These are phyloP conservation scores for Metarhizium brunneum DNA, from an alignment of 2,329 filamentous ascomycete genomes.

Conservation along the genomic window DNA sequence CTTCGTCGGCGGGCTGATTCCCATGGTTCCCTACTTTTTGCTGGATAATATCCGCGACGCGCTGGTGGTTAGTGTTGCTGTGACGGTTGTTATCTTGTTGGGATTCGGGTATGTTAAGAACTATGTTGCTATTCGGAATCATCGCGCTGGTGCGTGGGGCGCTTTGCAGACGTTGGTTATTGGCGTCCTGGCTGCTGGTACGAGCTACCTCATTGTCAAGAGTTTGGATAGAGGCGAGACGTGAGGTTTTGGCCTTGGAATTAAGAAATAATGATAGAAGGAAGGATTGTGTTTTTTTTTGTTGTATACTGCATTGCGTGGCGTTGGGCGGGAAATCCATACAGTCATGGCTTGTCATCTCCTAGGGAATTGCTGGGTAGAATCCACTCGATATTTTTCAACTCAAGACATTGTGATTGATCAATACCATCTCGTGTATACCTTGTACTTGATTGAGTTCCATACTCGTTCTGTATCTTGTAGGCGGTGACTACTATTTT, in stretches of 20 bases:
- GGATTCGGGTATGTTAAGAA: conserved; percentile 59
- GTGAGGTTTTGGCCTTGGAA: neutral
- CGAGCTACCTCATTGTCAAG: conserved; percentile 54
- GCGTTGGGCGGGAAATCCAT: too few relatives aligned
- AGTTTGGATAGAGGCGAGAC: conserved; percentile 32
- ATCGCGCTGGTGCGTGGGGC: conserved; percentile 45
- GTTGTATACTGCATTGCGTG: too few relatives aligned
- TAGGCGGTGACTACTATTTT: too few relatives aligned
- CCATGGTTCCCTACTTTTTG: conserved; percentile 61
- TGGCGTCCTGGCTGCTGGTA: conserved; percentile 55
- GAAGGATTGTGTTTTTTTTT: too few relatives aligned
- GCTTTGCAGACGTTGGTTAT: conserved; percentile 56
- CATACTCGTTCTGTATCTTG: too few relatives aligned
- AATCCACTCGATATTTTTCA: too few relatives aligned
- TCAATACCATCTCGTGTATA: too few relatives aligned
- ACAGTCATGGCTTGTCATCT: too few relatives aligned
- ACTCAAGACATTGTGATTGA: too few relatives aligned
- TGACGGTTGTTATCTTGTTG: conserved; percentile 53
- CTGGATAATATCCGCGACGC: conserved; percentile 34
- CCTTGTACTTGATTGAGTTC: too few relatives aligned
- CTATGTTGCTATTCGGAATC: conserved; percentile 39
- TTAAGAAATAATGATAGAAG: too few relatives aligned
- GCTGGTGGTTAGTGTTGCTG: conserved; percentile 48
- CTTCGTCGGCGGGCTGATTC: conserved; percentile 61
- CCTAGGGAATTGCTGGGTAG: too few relatives aligned